Evolutionary conservation across 179 eudicot genomes (phyloP).

Genomic region (Gypsophila paniculata): DNA sequence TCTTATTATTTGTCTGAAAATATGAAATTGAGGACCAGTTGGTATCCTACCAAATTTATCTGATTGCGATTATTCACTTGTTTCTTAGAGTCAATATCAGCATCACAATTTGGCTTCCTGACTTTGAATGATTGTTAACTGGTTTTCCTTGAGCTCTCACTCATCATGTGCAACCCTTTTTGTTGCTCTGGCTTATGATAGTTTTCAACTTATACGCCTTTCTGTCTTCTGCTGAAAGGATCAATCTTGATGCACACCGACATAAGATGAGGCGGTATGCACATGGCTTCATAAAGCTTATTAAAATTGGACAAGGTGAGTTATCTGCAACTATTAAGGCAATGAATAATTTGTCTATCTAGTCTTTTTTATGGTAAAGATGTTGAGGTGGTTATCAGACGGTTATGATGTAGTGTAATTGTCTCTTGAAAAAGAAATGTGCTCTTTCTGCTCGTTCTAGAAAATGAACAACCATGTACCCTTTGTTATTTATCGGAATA

Average conservation of each 20-base stretch:
- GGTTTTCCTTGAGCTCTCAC: too few species aligned
- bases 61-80: too few species aligned
- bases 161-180: neutral
- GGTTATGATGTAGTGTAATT: neutral
- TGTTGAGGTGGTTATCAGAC: neutral
- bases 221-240: slow-evolving; percentile 44
- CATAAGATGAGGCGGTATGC: slow-evolving; percentile 87
- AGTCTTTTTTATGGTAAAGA: slow-evolving; percentile 4
- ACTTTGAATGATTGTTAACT: too few species aligned
- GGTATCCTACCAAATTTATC: neutral
- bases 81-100: too few species aligned
- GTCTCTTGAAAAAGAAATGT: neutral
- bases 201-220: slow-evolving; percentile 11
- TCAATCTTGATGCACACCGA: slow-evolving; percentile 85
- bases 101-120: too few species aligned
- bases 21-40: too few species aligned
- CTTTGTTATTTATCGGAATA: neutral
- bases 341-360: slow-evolving; percentile 6
- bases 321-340: slow-evolving; percentile 12
- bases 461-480: neutral
- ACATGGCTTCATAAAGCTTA: slow-evolving; percentile 70
- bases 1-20: too few species aligned
- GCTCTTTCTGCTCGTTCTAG: neutral
- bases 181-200: neutral
- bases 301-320: slow-evolving; percentile 84